Evolutionary conservation across 148 eudicot species (phyloP).

Genomic region (Cornus florida): DNA sequence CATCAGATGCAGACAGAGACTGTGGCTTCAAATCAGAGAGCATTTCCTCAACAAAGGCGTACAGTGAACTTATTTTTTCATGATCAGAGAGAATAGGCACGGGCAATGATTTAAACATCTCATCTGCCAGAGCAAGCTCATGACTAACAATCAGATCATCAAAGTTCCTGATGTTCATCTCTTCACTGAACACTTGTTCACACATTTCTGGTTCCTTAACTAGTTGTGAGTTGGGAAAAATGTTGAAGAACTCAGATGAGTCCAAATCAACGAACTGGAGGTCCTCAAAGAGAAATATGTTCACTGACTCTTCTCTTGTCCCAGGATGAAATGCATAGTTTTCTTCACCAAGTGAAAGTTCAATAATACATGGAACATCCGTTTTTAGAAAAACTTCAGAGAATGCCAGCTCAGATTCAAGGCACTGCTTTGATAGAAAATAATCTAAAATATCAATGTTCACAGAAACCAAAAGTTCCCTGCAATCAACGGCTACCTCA

Average conservation of each 20-base stretch:
- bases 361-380: slow-evolving; percentile 44
- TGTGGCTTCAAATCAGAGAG: slow-evolving; percentile 50
- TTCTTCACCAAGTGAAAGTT: slow-evolving; percentile 35
- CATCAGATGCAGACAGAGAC: slow-evolving; percentile 64
- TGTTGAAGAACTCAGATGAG: slow-evolving; percentile 36
- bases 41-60: slow-evolving; percentile 31
- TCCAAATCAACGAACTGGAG: slow-evolving; percentile 44
- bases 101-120: slow-evolving; percentile 70
- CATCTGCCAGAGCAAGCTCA: slow-evolving; percentile 72
- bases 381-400: slow-evolving; percentile 33
- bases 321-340: slow-evolving; percentile 16
- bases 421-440: slow-evolving; percentile 28
- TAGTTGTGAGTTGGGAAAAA: slow-evolving; percentile 27
- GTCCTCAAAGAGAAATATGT: slow-evolving; percentile 56
- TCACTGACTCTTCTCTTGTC: slow-evolving; percentile 19
- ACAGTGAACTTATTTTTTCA: slow-evolving; percentile 41
- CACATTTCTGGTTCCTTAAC: slow-evolving; percentile 37
- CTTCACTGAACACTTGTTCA: slow-evolving; percentile 40
- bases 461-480: slow-evolving; percentile 45
- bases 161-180: slow-evolving; percentile 44
- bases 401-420: slow-evolving; percentile 28
- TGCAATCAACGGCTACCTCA: slow-evolving; percentile 32
- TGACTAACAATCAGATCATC: slow-evolving; percentile 59
- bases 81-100: slow-evolving; percentile 60
- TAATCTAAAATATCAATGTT: slow-evolving; percentile 48